Base-by-base conservation (phyloP, 257 asterid species). In the Solanum ossicruentum region DNA sequence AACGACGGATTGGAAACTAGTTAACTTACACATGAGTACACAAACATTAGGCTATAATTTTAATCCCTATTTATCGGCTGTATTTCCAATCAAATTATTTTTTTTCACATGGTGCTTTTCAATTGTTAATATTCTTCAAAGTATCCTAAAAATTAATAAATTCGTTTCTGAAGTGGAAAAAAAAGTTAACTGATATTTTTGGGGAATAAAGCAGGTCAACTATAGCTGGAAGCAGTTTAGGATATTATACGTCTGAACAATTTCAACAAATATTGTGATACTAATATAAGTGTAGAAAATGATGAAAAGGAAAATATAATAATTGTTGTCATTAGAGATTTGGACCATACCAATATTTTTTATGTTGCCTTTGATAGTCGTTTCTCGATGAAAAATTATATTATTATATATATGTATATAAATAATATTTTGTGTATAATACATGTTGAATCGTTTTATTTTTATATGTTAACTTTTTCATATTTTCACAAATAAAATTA, bases 161-260 rank as follows among this genome's bases (percentile, higher is more conserved):
- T 72, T 72, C 57, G 54, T 72, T 45, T 72, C 54, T n/a, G n/a
- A 72, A 43, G 81, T 72, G 81, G 56, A 20, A 72, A 70, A 71
- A 72, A 41, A 70, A 26, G 79, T 41, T 52, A 52, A 78, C 28
- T 17, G 83, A 52, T 78, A 78, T 52, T 78, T 66, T 78, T 12
- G 49, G 43, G 49, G 83, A 28, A 78, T 78, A 78, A 78, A 52
- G 13, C 66, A 52, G 18, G 61, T 73, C 81, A 73, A 47, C 60
- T 21, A 73, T 49, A 49, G 82, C 63, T 49, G 60, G 23, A 78
- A 10, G 49, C 75, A 67, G 32, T 67, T 67, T 21, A 67, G 28
- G 60, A 28, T 78, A 52, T 2, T 28, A 52, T 78, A 18, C 65
- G 10, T 0, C 66, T 28, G 18, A 16, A 65, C 65, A 52, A 78